Base-by-base conservation (phyloP, 208 protist species). In the Endotrypanum monterogeii region DNA sequence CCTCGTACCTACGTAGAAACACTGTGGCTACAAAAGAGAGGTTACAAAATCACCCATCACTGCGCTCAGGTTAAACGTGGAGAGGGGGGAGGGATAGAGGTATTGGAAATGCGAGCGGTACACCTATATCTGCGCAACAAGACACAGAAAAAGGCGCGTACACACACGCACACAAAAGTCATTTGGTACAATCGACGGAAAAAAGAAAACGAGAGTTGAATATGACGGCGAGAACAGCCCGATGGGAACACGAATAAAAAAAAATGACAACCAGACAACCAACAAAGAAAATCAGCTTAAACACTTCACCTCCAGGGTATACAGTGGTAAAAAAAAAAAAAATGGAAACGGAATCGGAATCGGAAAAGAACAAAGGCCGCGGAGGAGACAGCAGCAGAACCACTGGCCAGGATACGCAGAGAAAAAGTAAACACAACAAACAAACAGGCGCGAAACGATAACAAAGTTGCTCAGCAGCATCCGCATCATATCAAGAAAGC, bases 321-420 rank as follows among this genome's bases (percentile, higher is more conserved):
- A 41, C 32, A 16, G 30, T 62, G 57, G 9, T 3, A 46, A 41
- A 62, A 18, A 23, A 41, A 32, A 62, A 20, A 30, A 18, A 18
- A 7, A 39, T 8, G 18, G 35, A 41, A 32, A 62, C 11, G 56
- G n/a, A n/a, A n/a, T n/a, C n/a, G n/a, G n/a, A n/a, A n/a, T n/a
- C n/a, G n/a, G n/a, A n/a, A n/a, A 7, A 35, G 20, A 57, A 25
- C 23, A 25, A n/a, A 7, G 52, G 28, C 52, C 23, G 30, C 68
- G 39, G 35, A 70, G 48, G 69, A 1, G 61, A 55, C 30, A 35
- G 65, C 25, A 74, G 66, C 39, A 74, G 55, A 73, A n/a, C 56
- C 41, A 4, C 14, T 44, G 37, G 23, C 25, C 44, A 54, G 66
- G 20, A 55, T 68, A 55, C 25, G 39, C 32, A 67, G 70, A 71